Evolutionary conservation across 805 yeast genomes (phyloP).

Genomic region (Myxozyma neotropica): DNA sequence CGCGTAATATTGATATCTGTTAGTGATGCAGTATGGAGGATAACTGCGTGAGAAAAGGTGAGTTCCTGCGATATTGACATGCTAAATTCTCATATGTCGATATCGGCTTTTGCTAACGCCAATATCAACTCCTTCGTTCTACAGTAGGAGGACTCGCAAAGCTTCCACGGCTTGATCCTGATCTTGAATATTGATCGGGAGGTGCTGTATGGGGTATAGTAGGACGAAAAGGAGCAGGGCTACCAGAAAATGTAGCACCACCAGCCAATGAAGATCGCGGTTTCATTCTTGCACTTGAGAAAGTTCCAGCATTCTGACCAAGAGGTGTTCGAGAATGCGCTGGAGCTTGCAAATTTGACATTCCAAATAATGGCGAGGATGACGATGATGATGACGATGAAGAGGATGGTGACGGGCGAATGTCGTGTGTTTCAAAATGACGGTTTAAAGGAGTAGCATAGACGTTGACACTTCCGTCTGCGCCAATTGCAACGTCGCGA

Average conservation of each 20-base stretch:
- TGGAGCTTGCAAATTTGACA: neutral
- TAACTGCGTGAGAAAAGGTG: too few species aligned
- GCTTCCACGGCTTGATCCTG: neutral
- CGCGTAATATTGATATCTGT: too few species aligned
- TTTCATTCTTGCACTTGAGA: neutral
- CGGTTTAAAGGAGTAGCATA: conserved; percentile 37
- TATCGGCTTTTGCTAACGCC: too few species aligned
- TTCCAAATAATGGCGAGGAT: neutral
- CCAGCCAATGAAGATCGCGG: neutral
- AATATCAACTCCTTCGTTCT: too few species aligned
- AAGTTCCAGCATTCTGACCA: neutral
- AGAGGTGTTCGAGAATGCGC: neutral
- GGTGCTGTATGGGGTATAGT: neutral
- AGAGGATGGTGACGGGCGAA: conserved; percentile 23
- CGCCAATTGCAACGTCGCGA: conserved; percentile 59
- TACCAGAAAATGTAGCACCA: neutral
- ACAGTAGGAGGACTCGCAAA: conserved; percentile 1
- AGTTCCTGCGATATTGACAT: too few species aligned
- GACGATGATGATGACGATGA: neutral
- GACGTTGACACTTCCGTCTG: conserved; percentile 39
- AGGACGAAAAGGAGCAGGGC: neutral
- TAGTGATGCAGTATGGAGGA: too few species aligned
- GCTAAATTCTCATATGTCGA: too few species aligned
- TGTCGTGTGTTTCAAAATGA: conserved; percentile 33
- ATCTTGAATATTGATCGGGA: neutral